Evolutionary conservation across 495 filamentous ascomycete genomes (phyloP).

Genomic region (Xylaria venustula): DNA sequence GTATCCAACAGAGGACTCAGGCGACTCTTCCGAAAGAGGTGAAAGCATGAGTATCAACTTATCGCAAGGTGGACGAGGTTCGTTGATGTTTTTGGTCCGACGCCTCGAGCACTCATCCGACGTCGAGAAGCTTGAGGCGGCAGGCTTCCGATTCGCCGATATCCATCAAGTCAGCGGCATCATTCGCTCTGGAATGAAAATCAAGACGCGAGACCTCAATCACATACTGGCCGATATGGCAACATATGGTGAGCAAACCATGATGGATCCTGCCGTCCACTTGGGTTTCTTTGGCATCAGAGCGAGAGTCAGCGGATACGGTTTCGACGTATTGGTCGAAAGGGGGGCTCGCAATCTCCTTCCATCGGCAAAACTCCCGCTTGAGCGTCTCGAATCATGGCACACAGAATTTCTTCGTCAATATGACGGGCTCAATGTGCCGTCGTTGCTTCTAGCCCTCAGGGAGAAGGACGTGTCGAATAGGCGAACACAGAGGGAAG

Average conservation of each 20-base stretch:
- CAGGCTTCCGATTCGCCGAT: conserved; percentile 75
- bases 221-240: conserved; percentile 61
- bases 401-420: conserved; percentile 58
- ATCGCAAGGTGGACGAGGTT: conserved; percentile 58
- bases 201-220: conserved; percentile 54
- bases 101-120: conserved; percentile 54
- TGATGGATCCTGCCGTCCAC: conserved; percentile 67
- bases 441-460: conserved; percentile 49
- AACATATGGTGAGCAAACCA: conserved; percentile 51
- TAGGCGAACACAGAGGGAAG: conserved; percentile 32
- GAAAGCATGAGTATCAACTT: conserved; percentile 15
- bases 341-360: conserved; percentile 63
- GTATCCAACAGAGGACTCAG: conserved; percentile 3
- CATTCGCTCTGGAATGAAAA: conserved; percentile 70
- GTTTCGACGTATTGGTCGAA: conserved; percentile 73
- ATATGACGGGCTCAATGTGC: conserved; percentile 59
- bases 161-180: conserved; percentile 65
- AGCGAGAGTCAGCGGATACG: conserved; percentile 58
- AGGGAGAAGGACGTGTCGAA: conserved; percentile 27
- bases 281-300: conserved; percentile 73
- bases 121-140: conserved; percentile 59
- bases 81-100: conserved; percentile 79
- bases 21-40: conserved; percentile 6
- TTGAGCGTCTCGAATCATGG: conserved; percentile 54
- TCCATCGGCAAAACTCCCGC: conserved; percentile 60